Base-by-base conservation (phyloP, 2,329 filamentous ascomycete species). In the Atkinsonella texensis region DNA sequence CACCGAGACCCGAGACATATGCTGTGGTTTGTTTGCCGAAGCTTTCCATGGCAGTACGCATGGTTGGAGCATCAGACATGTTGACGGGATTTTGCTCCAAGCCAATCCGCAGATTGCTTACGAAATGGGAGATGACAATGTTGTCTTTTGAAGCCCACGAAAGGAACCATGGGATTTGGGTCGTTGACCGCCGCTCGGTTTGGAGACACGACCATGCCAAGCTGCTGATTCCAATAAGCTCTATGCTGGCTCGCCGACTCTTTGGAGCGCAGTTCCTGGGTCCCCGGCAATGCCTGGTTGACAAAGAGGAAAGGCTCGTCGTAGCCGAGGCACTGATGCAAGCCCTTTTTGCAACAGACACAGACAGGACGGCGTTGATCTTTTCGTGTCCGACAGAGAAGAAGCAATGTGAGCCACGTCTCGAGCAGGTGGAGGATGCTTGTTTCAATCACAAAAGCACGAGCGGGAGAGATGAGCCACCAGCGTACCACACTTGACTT, bases 71-170 rank as follows among this genome's bases (percentile, higher is more conserved):
- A n/a, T 55, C 53, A 20, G 51, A 42, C 17, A 32, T 17, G 39
- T 18, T 40, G 18, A 32, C 47, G 13, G 48, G 51, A 7, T 49
- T 52, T 9, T 52, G 51, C 41, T 49, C 46, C 12, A 52, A 53
- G 23, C 51, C 51, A 13, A 53, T 49, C 4, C 47, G 48, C 11
- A 53, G 38, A 17, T 53, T 53, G 31, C 31, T 50, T n/a, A 53
- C 44, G 13, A 53, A 45, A 18, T 53, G 51, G 7, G 51, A 53
- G 42, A 53, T 53, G 51, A 53, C 42, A 32, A 53, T 53, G 32
- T 53, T 40, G 42, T 53, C 51, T 12, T 12, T 53, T 53, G 51
- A 53, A 53, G 47, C 51, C 51, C 13, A 42, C n/a, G 11, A 50
- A 18, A 11, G 47, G 33, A 17, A 53, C 28, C 42, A 46, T 47